These are phyloP conservation scores for Quercus phellos DNA, from an alignment of 331 rosid species.

Conservation along the genomic window DNA sequence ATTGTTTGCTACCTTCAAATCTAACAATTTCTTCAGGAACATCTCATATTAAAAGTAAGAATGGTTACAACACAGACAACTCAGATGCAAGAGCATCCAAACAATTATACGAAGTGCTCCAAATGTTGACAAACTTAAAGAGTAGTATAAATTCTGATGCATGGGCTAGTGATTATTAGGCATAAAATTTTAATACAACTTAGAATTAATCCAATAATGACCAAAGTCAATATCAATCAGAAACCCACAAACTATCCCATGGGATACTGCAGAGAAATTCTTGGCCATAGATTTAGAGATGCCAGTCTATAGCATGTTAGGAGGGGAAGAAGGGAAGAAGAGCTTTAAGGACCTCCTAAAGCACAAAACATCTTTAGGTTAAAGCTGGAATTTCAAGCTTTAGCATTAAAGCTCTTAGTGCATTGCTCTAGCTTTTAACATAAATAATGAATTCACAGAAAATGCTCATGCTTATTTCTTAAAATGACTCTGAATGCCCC, in stretches of 20 bases:
- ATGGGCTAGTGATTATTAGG: neutral
- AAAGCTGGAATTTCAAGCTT: too few relatives aligned
- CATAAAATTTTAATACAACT: neutral
- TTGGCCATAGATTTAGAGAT: neutral
- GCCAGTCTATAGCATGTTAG: neutral
- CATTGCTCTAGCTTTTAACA: too few relatives aligned
- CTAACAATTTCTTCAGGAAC: neutral
- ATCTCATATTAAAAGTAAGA: neutral
- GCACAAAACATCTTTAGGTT: too few relatives aligned
- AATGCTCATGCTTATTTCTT: too few relatives aligned
- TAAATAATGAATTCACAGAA: too few relatives aligned
- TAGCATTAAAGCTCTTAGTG: too few relatives aligned
- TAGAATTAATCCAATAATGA: neutral
- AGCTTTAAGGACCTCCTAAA: too few relatives aligned
- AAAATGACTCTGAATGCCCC: too few relatives aligned
- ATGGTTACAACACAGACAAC: neutral
- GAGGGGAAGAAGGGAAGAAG: too few relatives aligned
- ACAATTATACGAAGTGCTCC: neutral
- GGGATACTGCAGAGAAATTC: neutral
- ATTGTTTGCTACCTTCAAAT: neutral
- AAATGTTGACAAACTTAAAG: neutral
- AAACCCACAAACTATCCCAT: neutral
- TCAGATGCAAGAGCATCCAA: neutral
- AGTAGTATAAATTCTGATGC: neutral
- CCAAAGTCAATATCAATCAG: neutral